These are phyloP conservation scores for Pugionium cornutum DNA, from an alignment of 345 rosid species.

Conservation along the genomic window DNA sequence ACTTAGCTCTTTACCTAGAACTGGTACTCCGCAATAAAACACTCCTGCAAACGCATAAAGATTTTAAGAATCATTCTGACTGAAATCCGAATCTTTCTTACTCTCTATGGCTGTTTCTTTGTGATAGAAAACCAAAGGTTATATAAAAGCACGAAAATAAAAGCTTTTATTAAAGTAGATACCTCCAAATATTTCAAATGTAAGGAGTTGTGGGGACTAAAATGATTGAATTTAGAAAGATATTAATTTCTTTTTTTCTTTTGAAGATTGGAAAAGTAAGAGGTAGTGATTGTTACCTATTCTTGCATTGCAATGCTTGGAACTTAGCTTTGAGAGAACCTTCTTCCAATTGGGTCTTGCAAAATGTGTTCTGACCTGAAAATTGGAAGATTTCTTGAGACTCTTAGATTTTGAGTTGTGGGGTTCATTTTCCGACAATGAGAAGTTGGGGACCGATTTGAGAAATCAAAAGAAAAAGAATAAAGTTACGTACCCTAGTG, in stretches of 20 bases:
- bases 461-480: conserved; percentile 23
- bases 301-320: conserved; percentile 85
- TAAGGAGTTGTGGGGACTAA: conserved; percentile 17
- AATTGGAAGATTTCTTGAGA: background rate
- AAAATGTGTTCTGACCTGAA: conserved; percentile 91
- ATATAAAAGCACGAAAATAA: background rate
- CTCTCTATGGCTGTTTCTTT: conserved; percentile 2
- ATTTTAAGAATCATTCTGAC: background rate
- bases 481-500: conserved; percentile 59
- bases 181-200: background rate
- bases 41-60: conserved; percentile 59
- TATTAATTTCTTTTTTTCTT: background rate
- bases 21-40: conserved; percentile 96
- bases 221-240: conserved; percentile 9
- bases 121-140: conserved; percentile 26
- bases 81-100: background rate
- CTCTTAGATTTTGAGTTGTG: background rate
- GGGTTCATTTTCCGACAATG: conserved; percentile 20
- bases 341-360: conserved; percentile 98
- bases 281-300: conserved; percentile 56
- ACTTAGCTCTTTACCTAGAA: conserved; percentile 85
- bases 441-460: conserved; percentile 32
- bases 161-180: background rate
- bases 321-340: conserved; percentile 75
- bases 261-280: conserved; percentile 3